These are phyloP conservation scores for Drosera spatulata DNA, from an alignment of 179 eudicot species.

Conservation along the genomic window DNA sequence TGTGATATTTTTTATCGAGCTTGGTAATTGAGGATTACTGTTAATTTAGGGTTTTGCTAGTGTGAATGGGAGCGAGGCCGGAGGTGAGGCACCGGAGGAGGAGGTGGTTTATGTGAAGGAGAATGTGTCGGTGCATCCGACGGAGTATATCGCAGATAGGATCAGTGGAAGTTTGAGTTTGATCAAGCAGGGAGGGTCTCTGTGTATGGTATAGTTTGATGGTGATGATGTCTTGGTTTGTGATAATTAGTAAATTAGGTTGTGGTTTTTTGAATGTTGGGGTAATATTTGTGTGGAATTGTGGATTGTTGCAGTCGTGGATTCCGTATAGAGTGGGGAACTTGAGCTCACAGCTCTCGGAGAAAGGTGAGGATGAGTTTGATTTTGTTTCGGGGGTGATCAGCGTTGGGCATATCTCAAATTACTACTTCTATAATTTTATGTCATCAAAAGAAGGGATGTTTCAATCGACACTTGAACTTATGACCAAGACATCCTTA, in stretches of 20 bases:
- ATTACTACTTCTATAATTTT: background rate
- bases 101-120: constrained; percentile 69
- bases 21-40: no score
- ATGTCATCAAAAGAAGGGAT: no score
- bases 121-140: constrained; percentile 90
- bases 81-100: constrained; percentile 57
- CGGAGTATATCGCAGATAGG: constrained; percentile 77
- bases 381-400: background rate
- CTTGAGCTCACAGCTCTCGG: constrained; percentile 64
- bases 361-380: constrained; percentile 51
- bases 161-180: constrained; percentile 86
- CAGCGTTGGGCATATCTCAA: no score
- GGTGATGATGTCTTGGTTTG: no score
- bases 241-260: background rate
- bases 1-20: no score
- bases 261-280: no score
- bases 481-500: no score
- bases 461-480: no score
- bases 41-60: constrained; percentile 46
- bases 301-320: constrained; percentile 53
- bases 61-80: constrained; percentile 45
- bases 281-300: no score
- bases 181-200: constrained; percentile 50
- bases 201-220: constrained; percentile 67
- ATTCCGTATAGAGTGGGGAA: constrained; percentile 81